phyloP scores from a whole-genome alignment of 2,329 filamentous ascomycete species.

The Sporothrix pallida region DNA sequence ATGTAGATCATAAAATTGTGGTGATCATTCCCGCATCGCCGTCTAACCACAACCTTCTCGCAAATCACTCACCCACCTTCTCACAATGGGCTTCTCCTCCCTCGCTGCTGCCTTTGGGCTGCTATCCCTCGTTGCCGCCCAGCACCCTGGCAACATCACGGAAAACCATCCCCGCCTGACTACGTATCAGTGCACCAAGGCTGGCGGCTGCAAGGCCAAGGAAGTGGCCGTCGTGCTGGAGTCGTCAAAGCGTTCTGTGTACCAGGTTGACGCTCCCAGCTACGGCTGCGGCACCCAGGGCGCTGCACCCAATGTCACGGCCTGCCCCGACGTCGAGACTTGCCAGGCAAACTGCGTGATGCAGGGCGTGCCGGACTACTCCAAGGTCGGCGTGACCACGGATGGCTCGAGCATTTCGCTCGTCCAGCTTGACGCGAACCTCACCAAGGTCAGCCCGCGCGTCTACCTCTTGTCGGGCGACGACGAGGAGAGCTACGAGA shows the following conservation, averaged over 20 bases:
- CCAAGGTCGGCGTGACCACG: background rate
- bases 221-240: slow-evolving; percentile 13
- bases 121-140: slow-evolving; percentile 1
- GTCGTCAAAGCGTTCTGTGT: background rate
- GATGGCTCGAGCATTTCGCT: background rate
- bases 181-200: slow-evolving; percentile 25
- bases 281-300: slow-evolving; percentile 20
- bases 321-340: background rate
- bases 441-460: slow-evolving; percentile 41
- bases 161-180: slow-evolving; percentile 28
- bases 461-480: slow-evolving; percentile 43
- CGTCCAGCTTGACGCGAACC: background rate
- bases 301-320: slow-evolving; percentile 14
- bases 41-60: background rate
- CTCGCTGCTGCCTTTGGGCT: background rate
- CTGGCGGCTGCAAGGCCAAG: slow-evolving; percentile 16
- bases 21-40: background rate
- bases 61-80: background rate
- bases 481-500: slow-evolving; percentile 43
- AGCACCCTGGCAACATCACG: slow-evolving; percentile 24
- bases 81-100: background rate
- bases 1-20: background rate
- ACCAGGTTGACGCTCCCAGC: slow-evolving; percentile 12
- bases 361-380: slow-evolving; percentile 9
- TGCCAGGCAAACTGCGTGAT: slow-evolving; percentile 20